Evolutionary conservation across 768 basidiomycete genomes (phyloP), one percentile per base, ranked within the genome.

Genomic region (Tulasnella sp.): DNA sequence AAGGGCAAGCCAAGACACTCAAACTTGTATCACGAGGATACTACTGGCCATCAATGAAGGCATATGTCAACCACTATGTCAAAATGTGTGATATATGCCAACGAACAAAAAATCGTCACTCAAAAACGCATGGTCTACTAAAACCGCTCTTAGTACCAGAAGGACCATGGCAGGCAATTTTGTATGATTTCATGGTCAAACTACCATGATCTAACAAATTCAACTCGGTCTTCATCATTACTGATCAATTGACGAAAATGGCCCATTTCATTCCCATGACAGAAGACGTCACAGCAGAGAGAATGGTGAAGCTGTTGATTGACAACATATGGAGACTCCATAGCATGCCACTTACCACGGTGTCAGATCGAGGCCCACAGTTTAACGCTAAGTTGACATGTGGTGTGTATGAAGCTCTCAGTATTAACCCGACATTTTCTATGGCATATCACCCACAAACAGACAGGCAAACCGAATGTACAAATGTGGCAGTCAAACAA

Each of bases 401-500:
- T 7, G 43, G 21, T 9, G 19, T 55, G 4, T 58, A 54, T 29
- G 10, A 51, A n/a, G 17, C 25, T 5, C 27, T 59, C 8, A 11
- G 51, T 5, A 38, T 59, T 24, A 24, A 53, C n/a, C n/a, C 31
- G 10, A 25, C 17, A 9, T 19, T n/a, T 15, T 59, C 50, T 5
- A 59, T 27, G 15, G 49, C 57, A 17, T 59, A 59, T 31, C 57
- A 59, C 53, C 57, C 57, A 9, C 64, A 70, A 38, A 63, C 68
- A 12, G 65, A 71, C 52, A 68, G 70, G 1, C 68, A 68, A 38
- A 70, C 70, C 8, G 69, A 72, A 53, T 34, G 62, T 3, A 60
- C 67, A 19, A 70, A 71, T 45, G 66, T 69, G 51, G 43, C 55
- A 0, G 12, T 71, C 1, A 69, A 71, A 50, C 62, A 61, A 25